A percentile compares a stretch with the other conserved stretches of the same genome.
These are phyloP conservation scores for Rhodotorula glutinis DNA, from an alignment of 1,284 basidiomycete genomes.

Conservation along the genomic window DNA sequence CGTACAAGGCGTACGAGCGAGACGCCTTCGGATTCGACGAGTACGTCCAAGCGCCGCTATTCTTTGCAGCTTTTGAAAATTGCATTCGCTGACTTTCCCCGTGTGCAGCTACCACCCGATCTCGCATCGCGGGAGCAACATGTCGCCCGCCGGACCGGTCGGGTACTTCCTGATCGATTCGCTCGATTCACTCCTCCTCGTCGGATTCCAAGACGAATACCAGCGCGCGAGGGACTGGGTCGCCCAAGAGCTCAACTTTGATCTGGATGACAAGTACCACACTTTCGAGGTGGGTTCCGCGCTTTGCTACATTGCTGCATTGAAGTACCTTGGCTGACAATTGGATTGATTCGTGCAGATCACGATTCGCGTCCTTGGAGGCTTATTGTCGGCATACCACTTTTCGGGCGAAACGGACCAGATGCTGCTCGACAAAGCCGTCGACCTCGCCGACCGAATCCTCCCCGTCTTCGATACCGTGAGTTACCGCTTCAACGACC, in stretches of 20 bases:
- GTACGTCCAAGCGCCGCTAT: conserved; percentile 11
- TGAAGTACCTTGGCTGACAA: no score
- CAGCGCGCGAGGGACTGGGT: conserved; percentile 75
- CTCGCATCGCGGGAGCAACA: conserved; percentile 66
- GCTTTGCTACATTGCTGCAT: not conserved
- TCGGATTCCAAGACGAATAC: conserved; percentile 79
- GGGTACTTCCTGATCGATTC: conserved; percentile 54
- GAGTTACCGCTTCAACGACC: no score
- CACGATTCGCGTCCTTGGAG: conserved; percentile 73
- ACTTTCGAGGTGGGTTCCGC: conserved; percentile 74
- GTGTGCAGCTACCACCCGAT: conserved; percentile 66
- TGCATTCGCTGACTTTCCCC: conserved; percentile 10
- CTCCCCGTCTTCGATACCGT: conserved; percentile 76
- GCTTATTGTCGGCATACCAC: conserved; percentile 77
- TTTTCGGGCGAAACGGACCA: conserved; percentile 56
- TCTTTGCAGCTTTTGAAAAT: no score
- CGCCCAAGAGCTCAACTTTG: conserved; percentile 63
- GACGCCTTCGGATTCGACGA: conserved; percentile 87
- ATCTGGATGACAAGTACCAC: conserved; percentile 75
- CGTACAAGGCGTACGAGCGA: conserved; percentile 58
- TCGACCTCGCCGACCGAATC: conserved; percentile 78
- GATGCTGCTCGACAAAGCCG: conserved; percentile 70
- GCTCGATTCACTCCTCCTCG: conserved; percentile 75
- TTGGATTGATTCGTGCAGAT: no score
- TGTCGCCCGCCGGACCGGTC: conserved; percentile 65